Percentiles rank a stretch among this genome's conserved stretches.
phyloP scores from a whole-genome alignment of 2,329 filamentous ascomycete species.

The Diaporthe ilicicola region DNA sequence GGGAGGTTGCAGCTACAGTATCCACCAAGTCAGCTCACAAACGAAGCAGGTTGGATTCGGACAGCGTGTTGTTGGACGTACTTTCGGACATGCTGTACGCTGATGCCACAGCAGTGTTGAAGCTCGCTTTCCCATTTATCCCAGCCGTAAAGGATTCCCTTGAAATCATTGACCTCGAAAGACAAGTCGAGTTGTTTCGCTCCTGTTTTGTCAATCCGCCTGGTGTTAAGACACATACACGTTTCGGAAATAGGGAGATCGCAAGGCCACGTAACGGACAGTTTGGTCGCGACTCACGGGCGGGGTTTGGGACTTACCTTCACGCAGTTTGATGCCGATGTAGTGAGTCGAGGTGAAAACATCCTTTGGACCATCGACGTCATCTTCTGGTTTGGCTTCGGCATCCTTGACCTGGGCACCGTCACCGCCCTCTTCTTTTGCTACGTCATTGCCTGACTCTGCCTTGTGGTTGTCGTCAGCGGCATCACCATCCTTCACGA shows the following conservation, averaged over 20 bases:
- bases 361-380: constrained; percentile 42
- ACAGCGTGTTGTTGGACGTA: constrained; percentile 54
- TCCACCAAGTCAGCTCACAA: constrained; percentile 33
- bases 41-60: background rate
- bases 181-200: constrained; percentile 80
- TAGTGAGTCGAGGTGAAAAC: constrained; percentile 95
- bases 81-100: constrained; percentile 87
- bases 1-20: constrained; percentile 80
- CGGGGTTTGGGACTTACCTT: constrained; percentile 63
- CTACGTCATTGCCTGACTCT: constrained; percentile 56
- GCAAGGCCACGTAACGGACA: constrained; percentile 3
- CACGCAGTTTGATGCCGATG: constrained; percentile 82
- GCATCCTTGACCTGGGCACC: constrained; percentile 33
- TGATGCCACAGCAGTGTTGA: constrained; percentile 61
- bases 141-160: constrained; percentile 80
- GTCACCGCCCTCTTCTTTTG: constrained; percentile 47
- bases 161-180: constrained; percentile 86
- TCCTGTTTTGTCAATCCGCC: constrained; percentile 55
- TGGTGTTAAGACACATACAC: constrained; percentile 35
- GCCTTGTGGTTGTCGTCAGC: constrained; percentile 52
- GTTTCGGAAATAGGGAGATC: constrained; percentile 29
- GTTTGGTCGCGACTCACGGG: background rate
- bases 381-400: constrained; percentile 38
- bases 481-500: constrained; percentile 46
- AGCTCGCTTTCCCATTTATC: constrained; percentile 77